phyloP scores from a whole-genome alignment of 352 stramenopile species.

The Phytopythium ostracodes region DNA sequence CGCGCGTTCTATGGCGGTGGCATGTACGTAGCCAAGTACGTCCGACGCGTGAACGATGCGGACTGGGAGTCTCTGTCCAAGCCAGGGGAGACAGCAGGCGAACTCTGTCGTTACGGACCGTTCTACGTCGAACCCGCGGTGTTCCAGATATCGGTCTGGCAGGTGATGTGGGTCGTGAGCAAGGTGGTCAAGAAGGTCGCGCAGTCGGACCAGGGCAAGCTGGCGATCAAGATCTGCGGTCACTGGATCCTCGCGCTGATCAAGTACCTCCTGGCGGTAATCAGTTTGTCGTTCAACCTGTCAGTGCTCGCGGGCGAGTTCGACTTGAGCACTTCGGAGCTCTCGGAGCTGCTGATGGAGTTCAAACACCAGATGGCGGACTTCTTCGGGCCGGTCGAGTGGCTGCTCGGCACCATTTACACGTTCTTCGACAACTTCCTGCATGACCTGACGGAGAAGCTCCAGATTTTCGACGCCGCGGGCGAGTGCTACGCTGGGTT shows the following conservation, averaged over 20 bases:
- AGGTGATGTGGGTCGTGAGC: constrained; percentile 14
- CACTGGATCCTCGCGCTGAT: constrained; percentile 22
- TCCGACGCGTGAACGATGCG: constrained; percentile 18
- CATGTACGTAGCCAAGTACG: constrained; percentile 46
- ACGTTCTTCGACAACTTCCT: constrained; percentile 33
- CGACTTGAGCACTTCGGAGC: constrained; percentile 10
- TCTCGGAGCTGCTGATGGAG: constrained; percentile 17
- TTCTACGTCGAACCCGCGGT: constrained; percentile 32
- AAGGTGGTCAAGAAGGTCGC: constrained; percentile 15
- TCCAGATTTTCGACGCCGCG: constrained; percentile 25
- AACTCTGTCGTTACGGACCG: constrained; percentile 47
- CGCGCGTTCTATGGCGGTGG: constrained; percentile 28
- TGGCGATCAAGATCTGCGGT: constrained; percentile 19
- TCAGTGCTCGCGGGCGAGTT: constrained; percentile 38
- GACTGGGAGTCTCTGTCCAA: background rate
- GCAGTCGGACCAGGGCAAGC: constrained; percentile 24
- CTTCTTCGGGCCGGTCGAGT: constrained; percentile 25
- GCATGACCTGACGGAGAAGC: constrained; percentile 22
- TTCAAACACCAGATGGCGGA: constrained; percentile 17
- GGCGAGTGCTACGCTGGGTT: constrained; percentile 39
- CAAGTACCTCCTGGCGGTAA: constrained; percentile 49
- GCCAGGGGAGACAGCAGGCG: constrained; percentile 19
- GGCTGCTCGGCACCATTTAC: constrained; percentile 22
- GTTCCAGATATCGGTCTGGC: constrained; percentile 16
- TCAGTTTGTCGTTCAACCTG: constrained; percentile 67